Conservation (phyloP, 352 stramenopile genomes). For the Phytophthora pini region DNA sequence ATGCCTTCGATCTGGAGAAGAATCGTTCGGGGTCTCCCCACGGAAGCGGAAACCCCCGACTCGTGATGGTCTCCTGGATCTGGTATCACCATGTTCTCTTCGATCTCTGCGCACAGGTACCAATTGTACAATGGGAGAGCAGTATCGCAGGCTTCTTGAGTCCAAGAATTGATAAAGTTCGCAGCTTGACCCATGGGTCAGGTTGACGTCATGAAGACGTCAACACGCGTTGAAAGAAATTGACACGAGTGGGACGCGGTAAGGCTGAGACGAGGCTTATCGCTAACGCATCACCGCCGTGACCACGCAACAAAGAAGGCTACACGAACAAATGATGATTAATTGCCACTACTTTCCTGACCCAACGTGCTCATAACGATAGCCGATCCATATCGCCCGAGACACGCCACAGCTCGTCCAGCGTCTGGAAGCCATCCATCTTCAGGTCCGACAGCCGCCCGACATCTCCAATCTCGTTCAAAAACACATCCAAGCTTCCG, state of each 20-base stretch:
- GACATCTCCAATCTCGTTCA: constrained; percentile 84
- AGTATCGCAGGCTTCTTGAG: not conserved
- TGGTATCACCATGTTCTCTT: too few species aligned
- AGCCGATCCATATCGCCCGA: constrained; percentile 87
- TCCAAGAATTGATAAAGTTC: not conserved
- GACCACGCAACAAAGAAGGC: constrained; percentile 12
- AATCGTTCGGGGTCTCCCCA: constrained; percentile 43
- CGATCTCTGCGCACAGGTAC: not conserved
- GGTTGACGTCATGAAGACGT: constrained; percentile 32
- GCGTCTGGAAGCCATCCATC: constrained; percentile 86
- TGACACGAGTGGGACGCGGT: constrained; percentile 31
- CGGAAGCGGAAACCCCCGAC: constrained; percentile 47
- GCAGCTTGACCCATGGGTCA: not conserved
- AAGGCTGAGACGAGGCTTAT: constrained; percentile 11
- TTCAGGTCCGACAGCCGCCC: constrained; percentile 85
- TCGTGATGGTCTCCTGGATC: constrained; percentile 12
- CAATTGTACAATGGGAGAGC: constrained; percentile 12
- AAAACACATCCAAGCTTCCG: constrained; percentile 75
- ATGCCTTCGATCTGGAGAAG: constrained; percentile 67
- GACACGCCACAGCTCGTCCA: constrained; percentile 85
- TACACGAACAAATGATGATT: constrained; percentile 27
- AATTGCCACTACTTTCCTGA: constrained; percentile 27
- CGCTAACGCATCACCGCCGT: too few species aligned
- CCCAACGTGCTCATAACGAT: constrained; percentile 60
- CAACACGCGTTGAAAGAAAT: constrained; percentile 20